Evolutionary conservation across 1,284 basidiomycete genomes (phyloP), one percentile per base, ranked within the genome.

Genomic region (Heterobasidion parviporum): DNA sequence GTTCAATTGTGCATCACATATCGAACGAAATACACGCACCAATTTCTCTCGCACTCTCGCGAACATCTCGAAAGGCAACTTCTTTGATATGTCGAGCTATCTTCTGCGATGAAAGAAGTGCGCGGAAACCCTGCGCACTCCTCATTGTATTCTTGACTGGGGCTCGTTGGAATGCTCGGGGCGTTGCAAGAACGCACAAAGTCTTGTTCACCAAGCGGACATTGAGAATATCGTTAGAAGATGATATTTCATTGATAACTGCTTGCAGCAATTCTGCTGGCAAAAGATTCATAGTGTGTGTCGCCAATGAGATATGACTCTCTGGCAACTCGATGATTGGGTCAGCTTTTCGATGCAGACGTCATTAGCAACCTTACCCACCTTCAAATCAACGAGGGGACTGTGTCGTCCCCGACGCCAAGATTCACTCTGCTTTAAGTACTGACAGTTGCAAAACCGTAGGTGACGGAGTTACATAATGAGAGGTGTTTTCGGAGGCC

Each of bases 261-360:
- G 59, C 57, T 15, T 54, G 59, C 14, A 63, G 53, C 8, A 63
- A 52, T 41, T 63, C 62, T 6, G 56, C 50, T 1, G 62, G 61
- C 18, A 54, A 16, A 41, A 34, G 7, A n/a, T 15, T 16, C 15
- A 36, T 36, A 26, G 20, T 26, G 6, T 41, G 6, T n/a, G 6
- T n/a, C n/a, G n/a, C 38, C 38, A 41, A n/a, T n/a, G 38, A 12
- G 10, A 41, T 41, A 41, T 12, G 38, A 3, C 38, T 10, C 1
- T 3, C 38, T n/a, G 7, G 26, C 26, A 26, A 26, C 26, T 26
- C 26, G 26, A 26, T 26, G 26, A 26, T 26, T 26, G 26, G 26
- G 4, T 26, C 4, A 26, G 26, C 26, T 26, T 26, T 26, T 26
- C 26, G 26, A 26, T 41, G n/a, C 38, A 41, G 38, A 41, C 12